Evolutionary conservation across 257 asterid species (phyloP), one percentile per base, ranked within the genome.

Genomic region (Lycium barbarum): DNA sequence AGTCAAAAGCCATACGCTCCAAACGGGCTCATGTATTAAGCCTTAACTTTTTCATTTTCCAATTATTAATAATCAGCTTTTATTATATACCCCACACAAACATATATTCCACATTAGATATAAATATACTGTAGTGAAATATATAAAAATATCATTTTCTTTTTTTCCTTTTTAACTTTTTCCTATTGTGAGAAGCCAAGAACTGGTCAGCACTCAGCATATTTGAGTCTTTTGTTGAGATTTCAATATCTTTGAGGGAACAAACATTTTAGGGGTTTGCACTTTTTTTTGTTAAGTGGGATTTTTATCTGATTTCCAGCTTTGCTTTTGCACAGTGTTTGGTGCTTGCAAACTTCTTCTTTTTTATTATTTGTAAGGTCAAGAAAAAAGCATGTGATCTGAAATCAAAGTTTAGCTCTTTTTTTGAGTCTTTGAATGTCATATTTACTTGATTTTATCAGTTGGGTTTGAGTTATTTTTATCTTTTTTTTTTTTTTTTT

Each of bases 201-300:
- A 90, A 82, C 70, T 73, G 87, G 92, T 90, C 92, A 85, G 91
- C 88, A 82, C 84, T 90, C 92, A 84, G 91, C 86, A 85, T 84
- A 87, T 88, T 90, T 88, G 89, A 86, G 90, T 88, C 88, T 89
- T 86, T 87, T 84, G 86, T 89, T 83, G 86, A 73, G 88, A 85
- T 88, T 83, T 89, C 91, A 80, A 82, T 86, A 89, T 86, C 86
- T 83, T 83, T 79, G 65, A 84, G 85, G 88, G 88, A 85, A 85
- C 90, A 84, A 82, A 86, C 90, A 88, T 79, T 88, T 87, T 83
- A 72, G 80, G 88, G 87, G 61, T 81, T 49, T 74, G 84, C 87
- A 82, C 92, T 89, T 89, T 70, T 26, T 74, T 87, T 84, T 40
- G 45, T 40, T 89, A 89, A 84, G 87, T 89, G 87, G 85, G 89